phyloP scores from a whole-genome alignment of 768 basidiomycete genomes.

The Kwoniella pini region DNA sequence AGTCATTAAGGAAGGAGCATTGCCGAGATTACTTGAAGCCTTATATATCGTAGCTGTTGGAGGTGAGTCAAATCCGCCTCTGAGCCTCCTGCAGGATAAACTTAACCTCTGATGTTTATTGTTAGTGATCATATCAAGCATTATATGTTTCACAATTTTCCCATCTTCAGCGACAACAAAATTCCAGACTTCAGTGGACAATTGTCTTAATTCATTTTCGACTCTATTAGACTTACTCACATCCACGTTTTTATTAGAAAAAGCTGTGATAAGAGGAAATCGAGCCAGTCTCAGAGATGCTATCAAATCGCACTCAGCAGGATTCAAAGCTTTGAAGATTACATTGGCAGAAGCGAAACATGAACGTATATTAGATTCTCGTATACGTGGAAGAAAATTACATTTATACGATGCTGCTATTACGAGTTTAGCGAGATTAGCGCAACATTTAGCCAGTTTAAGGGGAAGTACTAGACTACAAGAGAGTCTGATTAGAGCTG shows the following conservation, averaged over 20 bases:
- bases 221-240: constrained; percentile 82
- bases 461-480: constrained; percentile 81
- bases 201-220: constrained; percentile 81
- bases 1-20: constrained; percentile 87
- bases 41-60: constrained; percentile 77
- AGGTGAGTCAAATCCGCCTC: constrained; percentile 25
- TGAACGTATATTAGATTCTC: constrained; percentile 64
- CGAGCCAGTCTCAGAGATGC: constrained; percentile 65
- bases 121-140: constrained; percentile 68
- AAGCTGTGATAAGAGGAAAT: constrained; percentile 44
- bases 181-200: constrained; percentile 73
- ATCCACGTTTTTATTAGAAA: constrained; percentile 75
- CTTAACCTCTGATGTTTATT: neutral
- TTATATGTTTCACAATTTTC: constrained; percentile 79
- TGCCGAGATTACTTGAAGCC: constrained; percentile 71
- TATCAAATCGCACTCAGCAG: constrained; percentile 78
- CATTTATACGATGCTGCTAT: constrained; percentile 83
- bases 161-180: constrained; percentile 81
- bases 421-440: constrained; percentile 80
- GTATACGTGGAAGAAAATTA: constrained; percentile 56
- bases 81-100: neutral
- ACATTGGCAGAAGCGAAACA: constrained; percentile 82
- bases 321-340: constrained; percentile 86
- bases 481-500: constrained; percentile 72
- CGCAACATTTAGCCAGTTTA: constrained; percentile 89